Evolutionary conservation across 225 moss, liverwort and hornwort species (phyloP).

Genomic region (Sphagnum contortum): DNA sequence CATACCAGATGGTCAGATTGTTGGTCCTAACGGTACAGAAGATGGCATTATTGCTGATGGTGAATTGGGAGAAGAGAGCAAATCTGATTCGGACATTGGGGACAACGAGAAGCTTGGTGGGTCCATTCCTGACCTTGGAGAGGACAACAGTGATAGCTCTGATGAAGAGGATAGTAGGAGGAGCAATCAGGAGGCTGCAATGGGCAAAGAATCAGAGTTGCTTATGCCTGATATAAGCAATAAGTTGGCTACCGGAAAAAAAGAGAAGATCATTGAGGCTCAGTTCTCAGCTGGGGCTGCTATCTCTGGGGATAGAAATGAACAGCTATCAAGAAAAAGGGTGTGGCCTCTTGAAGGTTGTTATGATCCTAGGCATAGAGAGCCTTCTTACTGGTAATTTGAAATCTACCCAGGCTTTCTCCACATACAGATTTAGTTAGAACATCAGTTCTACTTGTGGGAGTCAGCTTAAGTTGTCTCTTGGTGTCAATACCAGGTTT

Average conservation of each 20-base stretch:
- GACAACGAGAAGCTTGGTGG: slow-evolving; percentile 29
- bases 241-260: background rate
- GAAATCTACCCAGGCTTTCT: no score
- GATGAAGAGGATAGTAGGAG: slow-evolving; percentile 29
- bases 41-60: background rate
- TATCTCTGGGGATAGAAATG: slow-evolving; percentile 7
- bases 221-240: background rate
- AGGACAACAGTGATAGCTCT: slow-evolving; percentile 28
- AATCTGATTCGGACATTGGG: slow-evolving; percentile 31
- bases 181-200: slow-evolving; percentile 6
- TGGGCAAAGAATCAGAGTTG: background rate
- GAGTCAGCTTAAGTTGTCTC: no score
- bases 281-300: slow-evolving; percentile 11
- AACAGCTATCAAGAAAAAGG: slow-evolving; percentile 21
- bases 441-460: no score
- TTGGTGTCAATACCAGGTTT: no score
- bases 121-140: slow-evolving; percentile 32
- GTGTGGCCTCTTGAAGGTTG: slow-evolving; percentile 54
- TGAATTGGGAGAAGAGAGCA: slow-evolving; percentile 15
- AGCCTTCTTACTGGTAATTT: slow-evolving; percentile 83
- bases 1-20: background rate
- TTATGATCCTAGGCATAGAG: slow-evolving; percentile 76
- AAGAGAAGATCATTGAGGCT: no score
- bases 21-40: no score
- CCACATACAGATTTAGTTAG: no score